These are phyloP conservation scores for Paxillus involutus DNA, from an alignment of 768 basidiomycete genomes.

Conservation along the genomic window DNA sequence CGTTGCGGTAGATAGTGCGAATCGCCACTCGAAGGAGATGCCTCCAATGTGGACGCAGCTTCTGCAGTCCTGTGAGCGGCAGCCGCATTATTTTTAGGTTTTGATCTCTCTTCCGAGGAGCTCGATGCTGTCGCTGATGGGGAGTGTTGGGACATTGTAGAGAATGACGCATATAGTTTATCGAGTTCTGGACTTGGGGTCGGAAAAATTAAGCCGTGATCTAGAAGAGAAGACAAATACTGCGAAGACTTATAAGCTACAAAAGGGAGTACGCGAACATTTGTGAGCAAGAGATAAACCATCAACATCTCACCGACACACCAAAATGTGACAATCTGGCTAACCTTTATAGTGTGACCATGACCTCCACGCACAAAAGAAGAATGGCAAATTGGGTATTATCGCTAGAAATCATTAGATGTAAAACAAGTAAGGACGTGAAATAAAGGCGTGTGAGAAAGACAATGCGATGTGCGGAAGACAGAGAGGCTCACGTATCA, in stretches of 20 bases:
- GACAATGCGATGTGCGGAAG: background rate
- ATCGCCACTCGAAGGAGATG: background rate
- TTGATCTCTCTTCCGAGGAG: conserved; percentile 9
- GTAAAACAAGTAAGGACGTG: background rate
- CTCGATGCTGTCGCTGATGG: conserved; percentile 5
- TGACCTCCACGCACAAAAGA: conserved; percentile 82
- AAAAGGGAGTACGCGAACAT: conserved; percentile 1
- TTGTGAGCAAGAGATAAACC: background rate
- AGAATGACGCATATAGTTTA: conserved; percentile 44
- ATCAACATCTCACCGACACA: background rate
- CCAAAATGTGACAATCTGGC: background rate
- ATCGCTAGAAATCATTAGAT: conserved; percentile 46
- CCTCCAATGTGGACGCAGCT: background rate
- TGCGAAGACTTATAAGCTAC: conserved; percentile 70
- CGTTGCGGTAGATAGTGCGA: conserved; percentile 15
- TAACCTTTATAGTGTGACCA: conserved; percentile 84
- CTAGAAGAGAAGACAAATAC: conserved; percentile 62
- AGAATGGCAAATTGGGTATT: conserved; percentile 82
- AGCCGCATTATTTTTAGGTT: background rate
- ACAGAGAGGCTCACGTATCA: conserved; percentile 59
- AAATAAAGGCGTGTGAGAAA: background rate
- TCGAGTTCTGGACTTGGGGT: conserved; percentile 56
- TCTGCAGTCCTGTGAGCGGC: conserved; percentile 1
- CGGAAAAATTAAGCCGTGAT: conserved; percentile 55
- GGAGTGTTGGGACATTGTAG: conserved; percentile 11